These are phyloP conservation scores for Cercophora sp. DNA, from an alignment of 495 filamentous ascomycete species.

Conservation along the genomic window DNA sequence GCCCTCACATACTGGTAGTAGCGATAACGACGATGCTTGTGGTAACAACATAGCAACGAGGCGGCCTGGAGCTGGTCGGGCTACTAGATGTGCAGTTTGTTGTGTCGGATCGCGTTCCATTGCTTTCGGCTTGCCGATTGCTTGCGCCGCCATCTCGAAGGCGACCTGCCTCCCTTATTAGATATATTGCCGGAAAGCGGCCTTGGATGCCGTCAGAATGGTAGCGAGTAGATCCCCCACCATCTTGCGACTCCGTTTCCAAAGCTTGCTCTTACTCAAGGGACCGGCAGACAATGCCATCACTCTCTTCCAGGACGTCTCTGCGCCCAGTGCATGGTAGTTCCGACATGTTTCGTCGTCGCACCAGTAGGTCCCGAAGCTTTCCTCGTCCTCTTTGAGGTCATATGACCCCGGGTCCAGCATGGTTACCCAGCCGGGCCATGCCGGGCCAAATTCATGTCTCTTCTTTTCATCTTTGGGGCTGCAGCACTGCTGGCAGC, in stretches of 20 bases:
- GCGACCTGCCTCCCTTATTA: no score
- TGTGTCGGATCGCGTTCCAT: no score
- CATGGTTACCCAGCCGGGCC: not conserved
- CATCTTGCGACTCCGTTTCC: not conserved
- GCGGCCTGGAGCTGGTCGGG: no score
- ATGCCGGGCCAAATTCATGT: not conserved
- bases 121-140: no score
- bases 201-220: not conserved
- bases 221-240: not conserved
- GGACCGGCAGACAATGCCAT: not conserved
- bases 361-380: constrained; percentile 3
- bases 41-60: no score
- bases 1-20: no score
- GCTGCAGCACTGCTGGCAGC: not conserved
- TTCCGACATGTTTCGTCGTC: not conserved
- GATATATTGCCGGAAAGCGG: not conserved
- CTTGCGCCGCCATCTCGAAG: no score
- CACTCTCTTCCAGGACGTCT: constrained; percentile 11
- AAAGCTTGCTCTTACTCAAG: not conserved
- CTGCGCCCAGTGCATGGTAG: not conserved
- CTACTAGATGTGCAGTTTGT: no score
- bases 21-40: no score
- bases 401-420: constrained; percentile 1
- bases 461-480: not conserved
- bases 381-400: not conserved